Base-by-base conservation (phyloP, 2,329 filamentous ascomycete genomes). In the Sporothrix dimorphospora region DNA sequence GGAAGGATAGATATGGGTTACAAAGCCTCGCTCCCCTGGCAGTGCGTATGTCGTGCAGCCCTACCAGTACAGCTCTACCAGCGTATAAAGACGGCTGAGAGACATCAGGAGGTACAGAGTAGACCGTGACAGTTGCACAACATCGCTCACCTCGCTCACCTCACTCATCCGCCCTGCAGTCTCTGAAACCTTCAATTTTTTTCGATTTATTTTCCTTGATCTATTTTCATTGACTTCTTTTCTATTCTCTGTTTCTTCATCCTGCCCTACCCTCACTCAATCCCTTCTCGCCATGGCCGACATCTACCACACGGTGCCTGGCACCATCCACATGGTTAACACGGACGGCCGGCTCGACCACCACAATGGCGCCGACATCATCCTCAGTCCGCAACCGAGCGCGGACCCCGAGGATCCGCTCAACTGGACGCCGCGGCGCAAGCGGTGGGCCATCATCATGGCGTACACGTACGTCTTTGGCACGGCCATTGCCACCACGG, bases 351-450 rank as follows among this genome's bases (percentile, higher is more conserved):
- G 72, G 19, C 75, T 76, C 40, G 76, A 76, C 40, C 49, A 53
- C 7, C 49, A 53, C 6, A 24, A 75, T 75, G n/a, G 71, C 75
- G 4, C 78, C 38, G 82, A 83, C 57, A 81, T 84, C 59, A 79
- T 83, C 3, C 77, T 84, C 3, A 79, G 83, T 1, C 83, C 83
- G 0, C 59, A 71, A 3, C 81, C 81, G 2, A 79, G 76, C 40
- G 82, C 82, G 71, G 85, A 87, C 73, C 75, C 80, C 1, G 85
- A 85, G 19, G 86, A 89, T 74, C 87, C 87, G 1, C 78, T 85
- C 71, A 83, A 88, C 71, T 90, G 87, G 87, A 81, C 84, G 0
- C 74, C 75, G 9, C 73, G 79, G 2, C 87, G 86, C 79, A 88
- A 88, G 78, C 85, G 84, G 82, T 69, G 79, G 34, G 76, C 79